A percentile compares a stretch with the other conserved stretches of the same genome.
These are phyloP conservation scores for Candida hispaniensis DNA, from an alignment of 805 yeast genomes.

Conservation along the genomic window DNA sequence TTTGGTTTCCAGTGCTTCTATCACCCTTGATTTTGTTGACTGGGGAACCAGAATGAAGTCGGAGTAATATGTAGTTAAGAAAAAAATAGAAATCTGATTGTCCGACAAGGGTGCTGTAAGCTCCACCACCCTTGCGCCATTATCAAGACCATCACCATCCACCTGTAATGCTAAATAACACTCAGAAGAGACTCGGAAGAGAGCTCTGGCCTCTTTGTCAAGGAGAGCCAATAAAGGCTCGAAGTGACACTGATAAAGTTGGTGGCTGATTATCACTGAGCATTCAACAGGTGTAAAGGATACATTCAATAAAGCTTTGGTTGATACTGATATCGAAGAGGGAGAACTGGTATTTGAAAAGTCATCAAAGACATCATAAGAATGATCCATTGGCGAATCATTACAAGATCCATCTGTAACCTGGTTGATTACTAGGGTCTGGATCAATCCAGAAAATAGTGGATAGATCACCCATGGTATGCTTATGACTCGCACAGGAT, in stretches of 20 bases:
- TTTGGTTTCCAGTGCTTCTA: slow-evolving; percentile 35
- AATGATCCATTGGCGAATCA: slow-evolving; percentile 1
- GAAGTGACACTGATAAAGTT: slow-evolving; percentile 33
- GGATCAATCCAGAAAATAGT: slow-evolving; percentile 44
- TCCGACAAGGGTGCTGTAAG: slow-evolving; percentile 49
- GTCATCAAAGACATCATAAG: no score
- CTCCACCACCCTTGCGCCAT: slow-evolving; percentile 40
- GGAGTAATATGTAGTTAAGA: slow-evolving; percentile 51
- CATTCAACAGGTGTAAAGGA: slow-evolving; percentile 56
- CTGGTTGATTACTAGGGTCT: slow-evolving; percentile 27
- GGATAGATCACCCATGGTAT: slow-evolving; percentile 44
- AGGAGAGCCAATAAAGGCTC: slow-evolving; percentile 33
- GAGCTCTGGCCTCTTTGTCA: slow-evolving; percentile 21
- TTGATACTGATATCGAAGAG: slow-evolving; percentile 18
- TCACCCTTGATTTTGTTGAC: slow-evolving; percentile 35
- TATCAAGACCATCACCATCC: slow-evolving; percentile 49
- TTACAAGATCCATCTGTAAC: slow-evolving; percentile 5
- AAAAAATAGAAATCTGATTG: slow-evolving; percentile 48
- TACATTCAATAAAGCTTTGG: slow-evolving; percentile 45
- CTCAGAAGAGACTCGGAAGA: slow-evolving; percentile 34
- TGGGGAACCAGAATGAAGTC: slow-evolving; percentile 53
- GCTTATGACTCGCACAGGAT: slow-evolving; percentile 38
- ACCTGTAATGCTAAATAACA: slow-evolving; percentile 46
- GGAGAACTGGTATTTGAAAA: no score
- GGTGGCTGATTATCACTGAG: slow-evolving; percentile 43